Base-by-base conservation (phyloP, 768 basidiomycete species). In the Naganishia randhawae region DNA sequence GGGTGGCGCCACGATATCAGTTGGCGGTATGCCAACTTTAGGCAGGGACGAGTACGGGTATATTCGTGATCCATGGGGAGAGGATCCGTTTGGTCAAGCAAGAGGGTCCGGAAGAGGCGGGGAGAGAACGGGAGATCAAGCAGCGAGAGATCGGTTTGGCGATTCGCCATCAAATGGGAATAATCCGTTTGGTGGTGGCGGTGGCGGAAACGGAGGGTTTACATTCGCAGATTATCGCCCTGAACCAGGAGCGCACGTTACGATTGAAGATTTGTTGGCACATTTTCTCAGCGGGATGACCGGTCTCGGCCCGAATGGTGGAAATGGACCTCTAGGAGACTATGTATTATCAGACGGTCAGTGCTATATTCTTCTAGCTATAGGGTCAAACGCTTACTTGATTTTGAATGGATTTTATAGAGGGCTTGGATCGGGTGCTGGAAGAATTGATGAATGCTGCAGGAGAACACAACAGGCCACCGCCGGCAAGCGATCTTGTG, bases 291-390 rank as follows among this genome's bases (percentile, higher is more conserved):
- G 52, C 63, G 67, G 52, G 63, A 57, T 33, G 35, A 55, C 42
- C 31, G 63, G 50, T 48, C 29, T 53, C 33, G 65, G 55, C 13
- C 45, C 17, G 22, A 48, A 48, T 48, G 50, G 29, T 31, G 63
- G 45, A 25, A 37, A 31, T 25, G 87, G 89, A 0, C 82, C 86
- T 74, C 85, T 88, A 85, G 93, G 93, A 3, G 93, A 96, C 77
- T 96, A 95, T 81, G 93, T 90, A 6, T 89, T 92, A 74, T 90
- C 87, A 71, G 90, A 95, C 80, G 90, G 92, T 87, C 65, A 65
- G 82, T 73, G 8, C 33, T 35, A 39, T 3, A 27, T 48, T 29
- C 17, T 2, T 3, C 22, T 33, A 25, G 45, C 14, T 16, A 25
- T 6, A 14, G 51, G 48, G 50, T 67, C 35, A 63, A 39, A 70